Base-by-base conservation (phyloP, 306 rosid genomes). In the Rubus parviflorus region DNA sequence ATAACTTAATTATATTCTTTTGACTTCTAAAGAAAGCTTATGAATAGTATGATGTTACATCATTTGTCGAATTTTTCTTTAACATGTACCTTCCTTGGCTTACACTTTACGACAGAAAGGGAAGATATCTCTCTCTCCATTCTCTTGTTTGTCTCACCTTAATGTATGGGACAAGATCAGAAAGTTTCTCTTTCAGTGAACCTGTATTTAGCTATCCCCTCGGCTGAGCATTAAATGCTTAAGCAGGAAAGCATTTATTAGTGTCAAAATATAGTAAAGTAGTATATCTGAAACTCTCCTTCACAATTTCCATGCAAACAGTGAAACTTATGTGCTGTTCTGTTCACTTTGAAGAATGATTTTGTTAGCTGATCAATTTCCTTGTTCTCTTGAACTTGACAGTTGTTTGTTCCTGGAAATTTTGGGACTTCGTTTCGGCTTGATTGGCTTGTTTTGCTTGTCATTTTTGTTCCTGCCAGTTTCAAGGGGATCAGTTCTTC, bases 401-500 rank as follows among this genome's bases (percentile, higher is more conserved):
- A 94, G 98, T 81, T 41, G 56, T 10, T 25, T 52, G 23, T 76
- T 90, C 83, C 75, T 94, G 85, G 71, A 74, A 56, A 41, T 84
- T 16, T 58, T 92, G 81, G 97, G 97, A 46, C 81, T 85, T 77
- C 96, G 95, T 30, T 46, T 87, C 1, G 97, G 98, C 49, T 57
- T 83, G 0, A 83, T 86, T 25, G 98, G 98, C 63, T 75, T 92
- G 69, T 84, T 54, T 72, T 89, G 97, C 86, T 2, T 89, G 73
- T 91, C 86, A 40, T 92, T 94, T 84, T 77, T 94, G 69, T 94
- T 94, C 89, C 83, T 94, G 15, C 98, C 98, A 14, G 76, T 94
- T 57, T 77, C 98, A 48, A 85, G 98, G 81, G 98, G 98, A 82
- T 94, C 98, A 23, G 89, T 88, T 83, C 97, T 94, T 88, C 93